These are phyloP conservation scores for Potentilla sterilis DNA, from an alignment of 306 rosid genomes.

Conservation along the genomic window DNA sequence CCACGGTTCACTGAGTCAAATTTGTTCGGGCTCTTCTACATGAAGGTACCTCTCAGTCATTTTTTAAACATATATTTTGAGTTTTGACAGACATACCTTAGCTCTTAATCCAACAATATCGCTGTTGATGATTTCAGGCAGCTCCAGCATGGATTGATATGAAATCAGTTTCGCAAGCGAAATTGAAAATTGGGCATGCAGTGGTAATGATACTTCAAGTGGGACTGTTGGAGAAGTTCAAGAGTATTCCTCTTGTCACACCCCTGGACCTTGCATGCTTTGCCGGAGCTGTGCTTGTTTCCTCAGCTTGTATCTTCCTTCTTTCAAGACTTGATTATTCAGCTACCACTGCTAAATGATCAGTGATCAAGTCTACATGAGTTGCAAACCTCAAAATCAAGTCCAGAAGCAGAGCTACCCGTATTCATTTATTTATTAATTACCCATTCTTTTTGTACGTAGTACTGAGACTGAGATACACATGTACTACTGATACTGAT, in stretches of 20 bases:
- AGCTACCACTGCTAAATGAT: background rate
- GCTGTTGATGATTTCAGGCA: conserved; percentile 21
- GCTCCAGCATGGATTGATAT: conserved; percentile 45
- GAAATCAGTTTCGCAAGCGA: conserved; percentile 43
- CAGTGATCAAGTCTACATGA: background rate
- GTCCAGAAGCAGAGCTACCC: background rate
- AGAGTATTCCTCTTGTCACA: conserved; percentile 38
- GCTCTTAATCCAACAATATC: background rate
- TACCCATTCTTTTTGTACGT: conserved; percentile 8
- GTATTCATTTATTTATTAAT: background rate
- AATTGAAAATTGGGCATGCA: conserved; percentile 53
- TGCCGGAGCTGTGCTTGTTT: conserved; percentile 45
- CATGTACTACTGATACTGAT: background rate
- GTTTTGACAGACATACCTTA: background rate
- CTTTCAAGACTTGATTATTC: conserved; percentile 40
- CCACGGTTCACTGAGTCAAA: conserved; percentile 31
- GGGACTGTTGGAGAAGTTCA: conserved; percentile 54
- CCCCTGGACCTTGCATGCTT: conserved; percentile 48
- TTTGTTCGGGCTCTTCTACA: conserved; percentile 42
- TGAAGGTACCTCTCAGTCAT: conserved; percentile 37
- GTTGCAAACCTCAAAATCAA: background rate
- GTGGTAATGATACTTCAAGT: conserved; percentile 57
- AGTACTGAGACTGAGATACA: conserved; percentile 2
- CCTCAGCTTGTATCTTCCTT: conserved; percentile 46
- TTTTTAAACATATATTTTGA: background rate